A percentile compares a stretch with the other conserved stretches of the same genome.
phyloP scores from a whole-genome alignment of 176 grass and related monocot species.

The Hyparrhenia diplandra region DNA sequence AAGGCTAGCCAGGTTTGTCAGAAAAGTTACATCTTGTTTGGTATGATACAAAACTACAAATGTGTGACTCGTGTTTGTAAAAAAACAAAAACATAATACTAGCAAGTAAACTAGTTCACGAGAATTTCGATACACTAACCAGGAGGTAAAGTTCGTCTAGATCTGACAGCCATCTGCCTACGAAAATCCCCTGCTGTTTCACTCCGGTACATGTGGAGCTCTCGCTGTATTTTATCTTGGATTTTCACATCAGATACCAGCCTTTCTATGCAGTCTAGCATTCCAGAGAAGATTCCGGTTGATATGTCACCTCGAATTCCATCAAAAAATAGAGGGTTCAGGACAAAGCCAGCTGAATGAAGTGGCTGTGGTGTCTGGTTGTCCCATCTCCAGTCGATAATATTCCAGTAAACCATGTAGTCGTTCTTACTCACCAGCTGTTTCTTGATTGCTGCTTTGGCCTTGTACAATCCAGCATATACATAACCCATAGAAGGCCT shows the following conservation, averaged over 20 bases:
- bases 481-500: constrained; percentile 86
- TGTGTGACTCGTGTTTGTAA: neutral
- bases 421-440: constrained; percentile 60
- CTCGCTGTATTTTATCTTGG: constrained; percentile 94
- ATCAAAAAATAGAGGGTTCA: constrained; percentile 89
- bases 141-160: constrained; percentile 78
- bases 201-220: constrained; percentile 74
- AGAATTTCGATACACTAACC: constrained; percentile 39
- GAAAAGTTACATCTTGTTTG: neutral
- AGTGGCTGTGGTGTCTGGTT: constrained; percentile 55
- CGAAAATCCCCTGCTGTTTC: constrained; percentile 73
- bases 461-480: constrained; percentile 69
- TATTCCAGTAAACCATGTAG: constrained; percentile 74
- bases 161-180: constrained; percentile 86
- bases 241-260: constrained; percentile 73
- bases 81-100: neutral
- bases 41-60: neutral
- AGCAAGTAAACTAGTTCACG: neutral
- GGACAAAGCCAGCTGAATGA: constrained; percentile 74
- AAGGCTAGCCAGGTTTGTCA: neutral
- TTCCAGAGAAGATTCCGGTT: constrained; percentile 71
- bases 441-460: constrained; percentile 78
- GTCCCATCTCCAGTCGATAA: constrained; percentile 83
- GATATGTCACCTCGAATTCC: constrained; percentile 67
- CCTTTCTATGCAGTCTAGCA: constrained; percentile 89